Evolutionary conservation across 2,329 filamentous ascomycete species (phyloP).

Genomic region (Pestalotiopsis sp.): DNA sequence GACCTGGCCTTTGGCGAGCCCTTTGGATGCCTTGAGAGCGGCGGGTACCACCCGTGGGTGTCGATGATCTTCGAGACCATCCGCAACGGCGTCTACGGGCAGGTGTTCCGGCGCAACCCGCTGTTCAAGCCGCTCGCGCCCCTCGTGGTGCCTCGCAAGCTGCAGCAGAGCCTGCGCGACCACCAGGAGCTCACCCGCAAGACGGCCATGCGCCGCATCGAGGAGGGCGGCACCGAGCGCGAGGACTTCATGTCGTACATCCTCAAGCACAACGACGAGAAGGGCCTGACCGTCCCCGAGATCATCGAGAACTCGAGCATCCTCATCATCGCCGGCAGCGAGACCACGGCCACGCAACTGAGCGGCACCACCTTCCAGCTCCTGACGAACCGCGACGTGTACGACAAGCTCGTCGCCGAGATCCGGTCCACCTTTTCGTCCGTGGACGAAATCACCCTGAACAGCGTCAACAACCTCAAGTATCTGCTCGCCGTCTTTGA

Average conservation of each 20-base stretch:
- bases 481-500: constrained; percentile 44
- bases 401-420: constrained; percentile 37
- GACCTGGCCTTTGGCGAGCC: constrained; percentile 13
- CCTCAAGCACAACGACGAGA: constrained; percentile 1
- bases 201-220: constrained; percentile 1
- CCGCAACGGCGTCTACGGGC: background rate
- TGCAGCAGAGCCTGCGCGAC: background rate
- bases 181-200: background rate
- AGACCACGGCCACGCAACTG: constrained; percentile 40
- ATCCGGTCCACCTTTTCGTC: constrained; percentile 38
- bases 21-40: constrained; percentile 1
- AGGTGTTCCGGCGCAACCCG: background rate
- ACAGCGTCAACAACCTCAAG: constrained; percentile 29
- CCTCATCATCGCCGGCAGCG: constrained; percentile 7
- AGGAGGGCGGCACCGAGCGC: constrained; percentile 1
- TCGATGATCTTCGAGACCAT: constrained; percentile 5
- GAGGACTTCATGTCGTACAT: constrained; percentile 11
- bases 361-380: constrained; percentile 44
- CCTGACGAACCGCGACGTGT: constrained; percentile 28
- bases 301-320: background rate
- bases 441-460: constrained; percentile 39
- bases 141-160: background rate
- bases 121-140: background rate
- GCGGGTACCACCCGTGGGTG: background rate
- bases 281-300: background rate